Percentiles rank a stretch among this genome's conserved stretches.
Evolutionary conservation across 768 basidiomycete genomes (phyloP).

Genomic region (Paxillus ammoniavirescens): DNA sequence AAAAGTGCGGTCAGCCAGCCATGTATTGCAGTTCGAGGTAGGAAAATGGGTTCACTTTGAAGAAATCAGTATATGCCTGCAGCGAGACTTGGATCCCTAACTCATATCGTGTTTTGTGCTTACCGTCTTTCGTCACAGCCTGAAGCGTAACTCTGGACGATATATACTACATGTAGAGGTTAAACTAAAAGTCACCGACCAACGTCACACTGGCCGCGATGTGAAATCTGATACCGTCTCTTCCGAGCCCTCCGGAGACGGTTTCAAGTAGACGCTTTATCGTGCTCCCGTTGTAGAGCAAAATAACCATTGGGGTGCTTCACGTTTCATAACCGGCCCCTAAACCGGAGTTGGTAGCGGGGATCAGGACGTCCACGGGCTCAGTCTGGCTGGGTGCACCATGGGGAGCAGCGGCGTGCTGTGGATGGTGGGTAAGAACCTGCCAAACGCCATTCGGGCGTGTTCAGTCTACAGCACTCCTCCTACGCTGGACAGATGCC

Average conservation of each 20-base stretch:
- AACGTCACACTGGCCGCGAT: not conserved
- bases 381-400: not conserved
- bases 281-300: not conserved
- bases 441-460: not conserved
- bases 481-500: not conserved
- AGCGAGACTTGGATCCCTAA: slow-evolving; percentile 1
- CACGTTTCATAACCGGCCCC: not conserved
- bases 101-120: slow-evolving; percentile 1
- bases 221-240: not conserved
- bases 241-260: not conserved
- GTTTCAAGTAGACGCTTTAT: slow-evolving; percentile 1
- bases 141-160: not conserved
- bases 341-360: not conserved
- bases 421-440: not conserved
- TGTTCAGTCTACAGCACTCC: not conserved
- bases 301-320: not conserved
- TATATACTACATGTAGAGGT: slow-evolving; percentile 12
- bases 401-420: not conserved
- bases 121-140: not conserved
- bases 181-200: too few relatives aligned
- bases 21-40: not conserved
- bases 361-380: not conserved
- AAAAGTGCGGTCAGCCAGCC: not conserved
- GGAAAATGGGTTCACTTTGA: not conserved
- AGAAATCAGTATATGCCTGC: not conserved